Conservation (phyloP, 2,329 filamentous ascomycete species). For the Neonectria magnoliae region DNA sequence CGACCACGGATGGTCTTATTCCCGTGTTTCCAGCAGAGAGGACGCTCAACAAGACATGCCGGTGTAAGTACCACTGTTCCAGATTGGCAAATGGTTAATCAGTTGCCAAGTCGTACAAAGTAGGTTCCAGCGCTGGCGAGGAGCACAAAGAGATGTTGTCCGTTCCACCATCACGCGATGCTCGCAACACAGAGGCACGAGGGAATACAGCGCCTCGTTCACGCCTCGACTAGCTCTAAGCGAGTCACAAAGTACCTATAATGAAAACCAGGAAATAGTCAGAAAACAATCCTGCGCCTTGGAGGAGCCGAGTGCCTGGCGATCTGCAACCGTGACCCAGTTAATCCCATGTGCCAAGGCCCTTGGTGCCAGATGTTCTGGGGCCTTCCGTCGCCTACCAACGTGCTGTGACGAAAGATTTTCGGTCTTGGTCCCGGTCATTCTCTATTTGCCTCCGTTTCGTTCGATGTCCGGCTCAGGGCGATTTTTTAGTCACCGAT, state of each 20-base stretch:
- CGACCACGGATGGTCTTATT: background rate
- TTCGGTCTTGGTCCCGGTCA: conserved; percentile 1
- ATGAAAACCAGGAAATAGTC: background rate
- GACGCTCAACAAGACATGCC: background rate
- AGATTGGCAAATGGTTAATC: background rate
- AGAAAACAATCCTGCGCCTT: background rate
- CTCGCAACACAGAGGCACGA: background rate
- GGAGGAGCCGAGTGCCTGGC: conserved; percentile 4
- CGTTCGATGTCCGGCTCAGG: background rate
- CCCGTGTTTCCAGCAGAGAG: background rate
- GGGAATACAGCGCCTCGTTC: background rate
- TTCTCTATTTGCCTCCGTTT: background rate
- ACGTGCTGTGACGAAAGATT: background rate
- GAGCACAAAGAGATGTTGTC: background rate
- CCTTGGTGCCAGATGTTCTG: background rate
- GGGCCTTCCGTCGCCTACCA: background rate
- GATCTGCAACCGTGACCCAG: background rate
- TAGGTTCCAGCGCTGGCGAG: background rate
- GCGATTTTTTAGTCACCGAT: background rate
- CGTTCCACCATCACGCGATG: background rate
- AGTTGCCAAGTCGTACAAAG: background rate
- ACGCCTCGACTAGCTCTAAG: background rate
- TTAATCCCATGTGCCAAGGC: background rate
- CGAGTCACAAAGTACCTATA: background rate
- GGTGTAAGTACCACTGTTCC: background rate